These are phyloP conservation scores for Hypholoma fasciculare DNA, from an alignment of 768 basidiomycete species.

Conservation along the genomic window DNA sequence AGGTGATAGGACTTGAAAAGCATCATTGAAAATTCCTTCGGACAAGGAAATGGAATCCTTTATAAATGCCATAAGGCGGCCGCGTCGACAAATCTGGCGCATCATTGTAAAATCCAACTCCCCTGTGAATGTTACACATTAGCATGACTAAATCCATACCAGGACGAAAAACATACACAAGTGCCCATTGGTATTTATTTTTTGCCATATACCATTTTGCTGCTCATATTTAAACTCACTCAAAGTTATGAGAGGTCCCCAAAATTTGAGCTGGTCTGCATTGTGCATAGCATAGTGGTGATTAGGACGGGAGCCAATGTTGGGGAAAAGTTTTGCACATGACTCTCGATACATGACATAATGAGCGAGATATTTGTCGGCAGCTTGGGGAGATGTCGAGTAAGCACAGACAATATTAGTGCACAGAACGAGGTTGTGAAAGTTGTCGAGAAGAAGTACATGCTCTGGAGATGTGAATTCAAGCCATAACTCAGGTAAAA, in stretches of 20 bases:
- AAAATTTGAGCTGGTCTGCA: conserved; percentile 15
- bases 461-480: no score
- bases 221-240: conserved; percentile 21
- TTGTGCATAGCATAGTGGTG: conserved; percentile 26
- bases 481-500: conserved; percentile 22
- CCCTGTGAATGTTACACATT: no score
- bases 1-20: no score
- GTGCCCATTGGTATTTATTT: conserved; percentile 20
- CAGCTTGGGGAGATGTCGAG: conserved; percentile 7
- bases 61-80: conserved; percentile 12
- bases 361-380: conserved; percentile 13
- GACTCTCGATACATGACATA: conserved; percentile 21
- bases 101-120: conserved; percentile 25
- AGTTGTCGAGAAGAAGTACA: conserved; percentile 22
- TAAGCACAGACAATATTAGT: conserved; percentile 21
- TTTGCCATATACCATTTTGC: conserved; percentile 19
- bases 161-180: no score
- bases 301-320: conserved; percentile 17
- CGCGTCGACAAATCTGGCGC: conserved; percentile 15
- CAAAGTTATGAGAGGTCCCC: conserved; percentile 17
- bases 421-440: conserved; percentile 19
- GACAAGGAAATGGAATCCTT: no score
- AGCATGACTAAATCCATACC: no score
- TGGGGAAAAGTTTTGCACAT: conserved; percentile 15
- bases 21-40: no score